phyloP scores from a whole-genome alignment of 164 flowering plant species.

The Taxillus chinensis region DNA sequence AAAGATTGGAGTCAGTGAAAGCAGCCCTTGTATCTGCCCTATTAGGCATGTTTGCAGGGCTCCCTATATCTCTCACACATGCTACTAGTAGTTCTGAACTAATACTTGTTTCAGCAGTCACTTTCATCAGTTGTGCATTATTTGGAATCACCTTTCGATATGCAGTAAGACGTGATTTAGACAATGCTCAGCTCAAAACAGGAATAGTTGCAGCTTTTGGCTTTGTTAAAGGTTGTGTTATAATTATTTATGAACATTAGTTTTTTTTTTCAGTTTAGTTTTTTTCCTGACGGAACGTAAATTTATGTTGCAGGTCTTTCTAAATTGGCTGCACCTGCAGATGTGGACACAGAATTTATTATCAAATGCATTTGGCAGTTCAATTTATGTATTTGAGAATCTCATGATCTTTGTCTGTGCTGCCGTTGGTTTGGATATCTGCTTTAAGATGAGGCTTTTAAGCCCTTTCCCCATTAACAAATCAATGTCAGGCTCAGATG shows the following conservation, averaged over 20 bases:
- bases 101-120: constrained; percentile 53
- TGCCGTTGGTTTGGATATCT: constrained; percentile 59
- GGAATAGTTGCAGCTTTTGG: constrained; percentile 82
- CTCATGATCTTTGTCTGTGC: constrained; percentile 62
- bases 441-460: constrained; percentile 55
- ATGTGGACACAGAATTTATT: constrained; percentile 48
- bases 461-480: constrained; percentile 59
- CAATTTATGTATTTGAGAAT: constrained; percentile 43
- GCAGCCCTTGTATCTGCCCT: constrained; percentile 66
- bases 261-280: too few relatives aligned
- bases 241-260: not conserved
- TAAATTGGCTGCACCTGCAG: constrained; percentile 47
- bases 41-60: constrained; percentile 66
- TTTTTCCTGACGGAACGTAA: not conserved
- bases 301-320: constrained; percentile 54
- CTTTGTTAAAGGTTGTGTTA: constrained; percentile 57
- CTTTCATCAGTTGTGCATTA: constrained; percentile 66
- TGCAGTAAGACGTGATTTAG: constrained; percentile 75
- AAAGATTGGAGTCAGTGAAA: constrained; percentile 73
- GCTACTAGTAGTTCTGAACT: constrained; percentile 35
- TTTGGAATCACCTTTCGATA: constrained; percentile 87
- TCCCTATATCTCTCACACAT: constrained; percentile 60
- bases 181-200: constrained; percentile 72
- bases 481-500: constrained; percentile 11
- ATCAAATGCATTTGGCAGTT: constrained; percentile 57